Percentiles rank a stretch among this genome's conserved stretches.
These are phyloP conservation scores for Amanita jacksonii DNA, from an alignment of 768 basidiomycete genomes.

Conservation along the genomic window DNA sequence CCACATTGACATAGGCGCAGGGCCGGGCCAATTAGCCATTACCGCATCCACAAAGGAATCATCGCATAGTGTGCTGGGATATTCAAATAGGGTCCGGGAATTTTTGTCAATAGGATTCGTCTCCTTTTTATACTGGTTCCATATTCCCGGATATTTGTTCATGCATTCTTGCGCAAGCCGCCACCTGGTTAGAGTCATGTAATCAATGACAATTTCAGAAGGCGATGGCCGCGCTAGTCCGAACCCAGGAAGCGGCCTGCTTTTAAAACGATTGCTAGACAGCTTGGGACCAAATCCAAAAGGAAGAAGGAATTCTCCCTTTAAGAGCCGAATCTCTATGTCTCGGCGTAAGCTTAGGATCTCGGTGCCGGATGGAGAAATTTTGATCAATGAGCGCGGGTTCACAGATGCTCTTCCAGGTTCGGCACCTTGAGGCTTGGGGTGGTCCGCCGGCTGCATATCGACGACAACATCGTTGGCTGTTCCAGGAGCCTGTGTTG, in stretches of 20 bases:
- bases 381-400: no score
- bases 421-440: no score
- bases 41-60: not conserved
- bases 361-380: no score
- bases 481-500: no score
- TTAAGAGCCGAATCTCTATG: not conserved
- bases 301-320: not conserved
- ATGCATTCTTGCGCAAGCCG: not conserved
- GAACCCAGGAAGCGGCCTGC: no score
- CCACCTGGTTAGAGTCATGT: not conserved
- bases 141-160: not conserved
- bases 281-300: not conserved
- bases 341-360: not conserved
- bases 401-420: no score
- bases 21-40: not conserved
- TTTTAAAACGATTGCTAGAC: not conserved
- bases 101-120: no score
- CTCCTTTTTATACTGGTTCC: not conserved
- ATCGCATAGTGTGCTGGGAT: not conserved
- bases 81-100: not conserved
- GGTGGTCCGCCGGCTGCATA: no score
- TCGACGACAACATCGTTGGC: not conserved
- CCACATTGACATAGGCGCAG: not conserved
- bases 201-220: no score
- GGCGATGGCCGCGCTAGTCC: no score